Evolutionary conservation across 345 rosid genomes (phyloP).

Genomic region (Hibiscus syriacus): DNA sequence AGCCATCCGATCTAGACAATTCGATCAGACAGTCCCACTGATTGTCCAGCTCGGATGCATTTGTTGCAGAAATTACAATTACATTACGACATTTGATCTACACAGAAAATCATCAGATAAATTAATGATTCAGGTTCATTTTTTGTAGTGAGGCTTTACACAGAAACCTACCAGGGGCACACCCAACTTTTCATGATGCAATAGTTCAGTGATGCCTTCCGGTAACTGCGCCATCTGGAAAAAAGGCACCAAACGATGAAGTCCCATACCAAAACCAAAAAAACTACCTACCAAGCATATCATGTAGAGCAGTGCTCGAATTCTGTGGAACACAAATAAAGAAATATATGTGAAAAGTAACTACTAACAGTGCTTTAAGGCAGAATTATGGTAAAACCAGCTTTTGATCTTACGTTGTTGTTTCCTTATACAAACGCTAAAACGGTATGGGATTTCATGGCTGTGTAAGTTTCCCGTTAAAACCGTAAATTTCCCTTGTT

Average conservation of each 20-base stretch:
- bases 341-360: neutral
- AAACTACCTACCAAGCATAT: neutral
- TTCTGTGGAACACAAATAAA: neutral
- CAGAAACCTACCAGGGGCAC: constrained; percentile 72
- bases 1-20: constrained; percentile 35
- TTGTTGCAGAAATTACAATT: constrained; percentile 69
- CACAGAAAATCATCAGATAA: constrained; percentile 2
- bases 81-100: constrained; percentile 86
- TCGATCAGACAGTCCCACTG: constrained; percentile 88
- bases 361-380: neutral
- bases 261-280: constrained; percentile 11
- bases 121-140: neutral
- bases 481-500: neutral
- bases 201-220: constrained; percentile 83
- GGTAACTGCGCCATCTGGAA: constrained; percentile 94
- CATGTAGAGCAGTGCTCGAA: neutral
- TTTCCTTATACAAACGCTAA: neutral
- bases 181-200: constrained; percentile 78
- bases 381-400: neutral
- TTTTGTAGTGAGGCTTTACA: constrained; percentile 16
- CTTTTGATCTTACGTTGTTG: neutral
- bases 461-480: neutral
- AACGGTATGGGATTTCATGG: neutral
- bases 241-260: constrained; percentile 16
- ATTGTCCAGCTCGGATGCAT: constrained; percentile 55